A percentile compares a stretch with the other conserved stretches of the same genome.
phyloP scores from a whole-genome alignment of 345 rosid species.

The Hibiscus tridactylites region DNA sequence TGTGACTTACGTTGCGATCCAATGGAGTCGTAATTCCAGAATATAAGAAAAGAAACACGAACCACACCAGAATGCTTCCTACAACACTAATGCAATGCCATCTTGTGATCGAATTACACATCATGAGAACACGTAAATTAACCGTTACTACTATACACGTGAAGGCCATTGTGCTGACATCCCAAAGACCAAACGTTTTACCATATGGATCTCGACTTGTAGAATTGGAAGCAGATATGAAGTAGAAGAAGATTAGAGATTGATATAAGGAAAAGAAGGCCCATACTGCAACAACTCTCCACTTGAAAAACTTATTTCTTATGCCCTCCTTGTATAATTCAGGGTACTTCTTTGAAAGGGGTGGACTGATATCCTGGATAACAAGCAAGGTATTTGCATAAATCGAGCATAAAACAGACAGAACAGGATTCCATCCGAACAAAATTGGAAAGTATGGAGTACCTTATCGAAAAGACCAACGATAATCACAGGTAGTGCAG shows the following conservation, averaged over 20 bases:
- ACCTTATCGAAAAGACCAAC: conserved; percentile 98
- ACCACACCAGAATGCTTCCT: conserved; percentile 93
- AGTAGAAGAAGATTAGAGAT: conserved; percentile 72
- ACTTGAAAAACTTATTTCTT: conserved; percentile 67
- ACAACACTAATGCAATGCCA: conserved; percentile 85
- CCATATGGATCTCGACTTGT: conserved; percentile 66
- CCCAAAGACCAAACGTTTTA: conserved; percentile 89
- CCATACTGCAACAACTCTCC: conserved; percentile 90
- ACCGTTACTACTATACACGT: conserved; percentile 90
- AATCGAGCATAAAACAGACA: not conserved
- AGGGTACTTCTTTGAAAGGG: conserved; percentile 94
- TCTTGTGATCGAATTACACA: conserved; percentile 84
- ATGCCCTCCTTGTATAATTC: conserved; percentile 91
- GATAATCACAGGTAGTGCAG: conserved; percentile 85
- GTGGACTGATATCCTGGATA: conserved; percentile 84
- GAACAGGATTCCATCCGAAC: not conserved
- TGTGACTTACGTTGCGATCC: conserved; percentile 30
- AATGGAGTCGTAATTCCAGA: conserved; percentile 36
- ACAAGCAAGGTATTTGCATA: not conserved
- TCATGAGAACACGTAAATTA: conserved; percentile 89
- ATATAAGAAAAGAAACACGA: conserved; percentile 63
- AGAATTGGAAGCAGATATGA: conserved; percentile 49
- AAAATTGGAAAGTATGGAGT: conserved; percentile 7
- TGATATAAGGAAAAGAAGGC: conserved; percentile 86
- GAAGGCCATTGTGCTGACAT: conserved; percentile 95